A percentile compares a stretch with the other conserved stretches of the same genome.
Conservation (phyloP, 1,139 yeast genomes). For the Candida mesenterica region DNA sequence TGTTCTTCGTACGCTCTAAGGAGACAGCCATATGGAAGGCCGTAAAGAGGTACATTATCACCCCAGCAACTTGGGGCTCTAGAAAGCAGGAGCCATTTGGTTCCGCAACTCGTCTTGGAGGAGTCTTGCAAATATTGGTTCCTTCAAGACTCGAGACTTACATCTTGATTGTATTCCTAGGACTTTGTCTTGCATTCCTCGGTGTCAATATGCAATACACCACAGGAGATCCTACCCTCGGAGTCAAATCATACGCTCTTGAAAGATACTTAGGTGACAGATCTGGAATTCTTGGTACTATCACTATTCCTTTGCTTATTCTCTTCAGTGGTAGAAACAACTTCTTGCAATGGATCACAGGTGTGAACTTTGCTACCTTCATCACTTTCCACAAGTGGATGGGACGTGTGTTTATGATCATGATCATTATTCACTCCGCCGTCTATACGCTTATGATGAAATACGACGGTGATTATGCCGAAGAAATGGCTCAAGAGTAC, state of each 20-base stretch:
- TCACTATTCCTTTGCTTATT: slow-evolving; percentile 33
- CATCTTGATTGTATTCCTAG: slow-evolving; percentile 17
- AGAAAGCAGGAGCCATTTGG: slow-evolving; percentile 22
- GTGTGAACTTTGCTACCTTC: slow-evolving; percentile 37
- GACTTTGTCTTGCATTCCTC: slow-evolving; percentile 8
- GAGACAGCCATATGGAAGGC: background rate
- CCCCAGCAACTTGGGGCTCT: slow-evolving; percentile 29
- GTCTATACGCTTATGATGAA: slow-evolving; percentile 35
- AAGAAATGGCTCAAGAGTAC: slow-evolving; percentile 19
- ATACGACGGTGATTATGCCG: slow-evolving; percentile 1
- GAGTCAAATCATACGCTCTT: slow-evolving; percentile 18
- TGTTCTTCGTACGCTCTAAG: slow-evolving; percentile 6
- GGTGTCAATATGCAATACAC: slow-evolving; percentile 20
- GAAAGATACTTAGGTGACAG: slow-evolving; percentile 30
- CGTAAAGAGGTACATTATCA: slow-evolving; percentile 20
- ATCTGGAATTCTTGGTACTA: slow-evolving; percentile 32
- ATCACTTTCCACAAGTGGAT: slow-evolving; percentile 40
- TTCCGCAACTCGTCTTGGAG: background rate
- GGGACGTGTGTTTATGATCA: slow-evolving; percentile 30
- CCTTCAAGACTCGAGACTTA: slow-evolving; percentile 19
- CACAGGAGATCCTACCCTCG: slow-evolving; percentile 26
- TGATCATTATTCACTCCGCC: slow-evolving; percentile 35
- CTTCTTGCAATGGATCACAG: slow-evolving; percentile 41
- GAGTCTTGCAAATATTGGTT: slow-evolving; percentile 10
- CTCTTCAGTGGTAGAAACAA: slow-evolving; percentile 47